A percentile compares a stretch with the other conserved stretches of the same genome.
Evolutionary conservation across 371 early-diverging fungal genomes (phyloP).

Genomic region (Actinomucor elegans): DNA sequence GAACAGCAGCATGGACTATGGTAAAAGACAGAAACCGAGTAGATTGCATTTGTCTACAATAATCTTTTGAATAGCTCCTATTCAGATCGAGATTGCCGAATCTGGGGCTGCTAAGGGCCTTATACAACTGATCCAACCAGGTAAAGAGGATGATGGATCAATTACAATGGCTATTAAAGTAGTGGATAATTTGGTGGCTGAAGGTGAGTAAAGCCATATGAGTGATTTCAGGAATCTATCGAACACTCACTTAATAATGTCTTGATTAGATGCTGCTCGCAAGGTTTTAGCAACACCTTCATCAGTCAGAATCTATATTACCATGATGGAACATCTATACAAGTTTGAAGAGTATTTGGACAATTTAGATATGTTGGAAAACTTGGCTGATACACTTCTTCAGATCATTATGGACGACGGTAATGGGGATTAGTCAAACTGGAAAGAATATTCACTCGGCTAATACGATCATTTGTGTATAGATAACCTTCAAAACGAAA

Average conservation of each 20-base stretch:
- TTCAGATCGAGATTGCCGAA: constrained; percentile 40
- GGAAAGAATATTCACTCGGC: not conserved
- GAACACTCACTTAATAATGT: not conserved
- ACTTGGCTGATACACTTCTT: constrained; percentile 33
- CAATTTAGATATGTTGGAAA: constrained; percentile 32
- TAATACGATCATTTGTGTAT: not conserved
- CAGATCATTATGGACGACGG: constrained; percentile 46
- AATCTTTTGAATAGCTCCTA: constrained; percentile 34
- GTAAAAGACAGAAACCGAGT: constrained; percentile 41
- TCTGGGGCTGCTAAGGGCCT: constrained; percentile 38
- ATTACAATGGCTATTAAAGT: constrained; percentile 36
- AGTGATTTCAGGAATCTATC: not conserved
- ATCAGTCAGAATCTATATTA: constrained; percentile 21
- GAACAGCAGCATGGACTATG: constrained; percentile 78
- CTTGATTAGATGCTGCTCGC: constrained; percentile 8
- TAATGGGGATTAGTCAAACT: constrained; percentile 3
- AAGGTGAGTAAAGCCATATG: no score
- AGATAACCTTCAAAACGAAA: constrained; percentile 45
- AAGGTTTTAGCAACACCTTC: constrained; percentile 3
- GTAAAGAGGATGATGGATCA: constrained; percentile 23
- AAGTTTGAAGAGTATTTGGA: constrained; percentile 20
- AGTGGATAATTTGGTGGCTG: constrained; percentile 29
- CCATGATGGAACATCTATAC: constrained; percentile 30
- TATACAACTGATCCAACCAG: constrained; percentile 35
- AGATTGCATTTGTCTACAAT: not conserved